Evolutionary conservation across 305 asterid genomes (phyloP).

Genomic region (Fraxinus latifolia): DNA sequence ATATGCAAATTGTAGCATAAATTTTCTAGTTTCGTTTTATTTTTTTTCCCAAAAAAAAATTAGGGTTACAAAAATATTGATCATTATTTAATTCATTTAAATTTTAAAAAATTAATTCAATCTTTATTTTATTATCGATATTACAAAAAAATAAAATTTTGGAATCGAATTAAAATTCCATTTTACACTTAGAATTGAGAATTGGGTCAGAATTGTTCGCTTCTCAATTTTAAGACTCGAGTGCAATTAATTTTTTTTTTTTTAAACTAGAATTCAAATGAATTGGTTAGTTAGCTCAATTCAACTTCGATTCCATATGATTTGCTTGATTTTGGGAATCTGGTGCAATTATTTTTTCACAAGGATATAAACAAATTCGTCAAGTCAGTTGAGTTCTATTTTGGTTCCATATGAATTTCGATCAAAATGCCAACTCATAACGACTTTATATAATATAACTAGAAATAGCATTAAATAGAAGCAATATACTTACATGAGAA

Average conservation of each 20-base stretch:
- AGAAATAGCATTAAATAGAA: background rate
- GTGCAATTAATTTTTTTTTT: background rate
- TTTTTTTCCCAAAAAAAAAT: too few relatives aligned
- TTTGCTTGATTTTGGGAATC: background rate
- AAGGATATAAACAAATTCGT: background rate
- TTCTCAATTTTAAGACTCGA: background rate
- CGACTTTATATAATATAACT: background rate
- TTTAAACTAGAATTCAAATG: background rate
- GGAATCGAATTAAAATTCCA: background rate
- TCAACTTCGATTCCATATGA: background rate
- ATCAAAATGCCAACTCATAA: background rate
- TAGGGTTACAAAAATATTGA: background rate
- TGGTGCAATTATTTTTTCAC: background rate
- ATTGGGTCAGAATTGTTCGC: background rate
- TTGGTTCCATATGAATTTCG: background rate
- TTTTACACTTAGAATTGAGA: background rate
- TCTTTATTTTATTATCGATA: background rate
- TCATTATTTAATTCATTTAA: background rate
- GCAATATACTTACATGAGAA: background rate
- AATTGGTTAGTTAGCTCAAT: background rate
- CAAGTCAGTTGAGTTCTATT: background rate
- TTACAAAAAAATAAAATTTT: background rate
- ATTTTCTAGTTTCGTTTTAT: background rate
- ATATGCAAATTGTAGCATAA: background rate
- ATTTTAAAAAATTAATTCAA: background rate